These are phyloP conservation scores for Phoenix dactylifera DNA, from an alignment of 176 grass and related monocot species.

Conservation along the genomic window DNA sequence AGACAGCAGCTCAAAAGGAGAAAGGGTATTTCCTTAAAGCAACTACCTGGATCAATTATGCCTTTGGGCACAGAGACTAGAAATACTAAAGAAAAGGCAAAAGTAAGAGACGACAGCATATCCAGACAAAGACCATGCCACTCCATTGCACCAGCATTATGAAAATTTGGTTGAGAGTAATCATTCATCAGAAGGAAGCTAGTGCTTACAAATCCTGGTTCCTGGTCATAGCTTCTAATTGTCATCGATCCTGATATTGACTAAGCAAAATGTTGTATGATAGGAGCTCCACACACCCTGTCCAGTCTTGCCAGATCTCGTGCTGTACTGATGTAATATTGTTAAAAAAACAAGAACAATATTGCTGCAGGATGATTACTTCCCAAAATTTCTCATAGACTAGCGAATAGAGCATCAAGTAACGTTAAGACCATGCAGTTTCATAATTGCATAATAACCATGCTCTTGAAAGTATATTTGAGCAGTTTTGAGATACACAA, in stretches of 20 bases:
- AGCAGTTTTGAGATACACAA: no score
- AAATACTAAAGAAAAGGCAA: conserved; percentile 44
- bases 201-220: conserved; percentile 44
- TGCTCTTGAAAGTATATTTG: no score
- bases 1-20: no score
- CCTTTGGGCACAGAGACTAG: conserved; percentile 25
- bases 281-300: conserved; percentile 23
- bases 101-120: conserved; percentile 47
- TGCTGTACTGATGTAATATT: conserved; percentile 33
- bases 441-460: no score
- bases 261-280: conserved; percentile 39
- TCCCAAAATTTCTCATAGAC: no score
- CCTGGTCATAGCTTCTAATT: conserved; percentile 78
- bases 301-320: conserved; percentile 31
- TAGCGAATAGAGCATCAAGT: no score
- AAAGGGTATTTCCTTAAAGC: no score
- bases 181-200: conserved; percentile 61
- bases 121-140: conserved; percentile 72
- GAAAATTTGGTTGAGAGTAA: conserved; percentile 59
- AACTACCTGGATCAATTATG: conserved; percentile 58
- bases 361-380: no score
- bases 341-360: conserved; percentile 21
- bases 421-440: no score
- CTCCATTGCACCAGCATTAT: conserved; percentile 55
- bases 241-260: conserved; percentile 72